phyloP scores from a whole-genome alignment of 2,329 filamentous ascomycete genomes.

The Hyphodiscus sp. region DNA sequence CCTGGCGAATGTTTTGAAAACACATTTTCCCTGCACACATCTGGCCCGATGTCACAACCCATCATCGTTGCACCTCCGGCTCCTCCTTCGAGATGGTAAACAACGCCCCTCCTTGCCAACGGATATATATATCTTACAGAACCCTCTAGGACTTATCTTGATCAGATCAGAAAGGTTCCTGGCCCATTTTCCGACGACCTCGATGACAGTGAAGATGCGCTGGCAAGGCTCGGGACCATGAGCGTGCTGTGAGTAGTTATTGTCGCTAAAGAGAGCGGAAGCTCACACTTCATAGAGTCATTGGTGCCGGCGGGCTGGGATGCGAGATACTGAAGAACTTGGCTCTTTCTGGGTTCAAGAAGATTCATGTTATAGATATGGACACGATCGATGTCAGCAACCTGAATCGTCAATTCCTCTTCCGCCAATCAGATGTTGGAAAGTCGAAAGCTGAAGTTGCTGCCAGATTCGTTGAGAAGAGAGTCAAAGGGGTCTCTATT shows the following conservation, averaged over 20 bases:
- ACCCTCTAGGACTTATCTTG: conserved; percentile 68
- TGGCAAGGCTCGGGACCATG: conserved; percentile 55
- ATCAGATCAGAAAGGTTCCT: conserved; percentile 67
- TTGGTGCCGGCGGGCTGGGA: conserved; percentile 83
- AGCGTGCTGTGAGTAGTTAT: conserved; percentile 59
- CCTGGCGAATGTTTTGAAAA: too few relatives aligned
- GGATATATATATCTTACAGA: conserved; percentile 2
- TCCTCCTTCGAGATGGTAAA: conserved; percentile 20
- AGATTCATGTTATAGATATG: conserved; percentile 99
- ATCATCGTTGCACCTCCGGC: conserved; percentile 16
- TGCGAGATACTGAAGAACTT: conserved; percentile 97
- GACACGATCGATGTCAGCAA: conserved; percentile 99
- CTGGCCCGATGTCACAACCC: conserved; percentile 22
- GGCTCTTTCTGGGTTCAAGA: conserved; percentile 88
- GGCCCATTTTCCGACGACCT: conserved; percentile 69
- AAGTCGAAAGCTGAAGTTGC: conserved; percentile 92
- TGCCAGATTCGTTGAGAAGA: conserved; percentile 80
- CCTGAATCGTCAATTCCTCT: conserved; percentile 94
- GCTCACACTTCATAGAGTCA: conserved; percentile 20
- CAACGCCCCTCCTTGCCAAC: neutral
- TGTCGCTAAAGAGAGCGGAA: conserved; percentile 11
- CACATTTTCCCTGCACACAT: neutral
- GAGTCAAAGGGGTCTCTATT: conserved; percentile 86
- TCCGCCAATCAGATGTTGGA: conserved; percentile 85
- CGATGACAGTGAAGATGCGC: conserved; percentile 42